Base-by-base conservation (phyloP, 345 rosid genomes). In the Mangifera indica region DNA sequence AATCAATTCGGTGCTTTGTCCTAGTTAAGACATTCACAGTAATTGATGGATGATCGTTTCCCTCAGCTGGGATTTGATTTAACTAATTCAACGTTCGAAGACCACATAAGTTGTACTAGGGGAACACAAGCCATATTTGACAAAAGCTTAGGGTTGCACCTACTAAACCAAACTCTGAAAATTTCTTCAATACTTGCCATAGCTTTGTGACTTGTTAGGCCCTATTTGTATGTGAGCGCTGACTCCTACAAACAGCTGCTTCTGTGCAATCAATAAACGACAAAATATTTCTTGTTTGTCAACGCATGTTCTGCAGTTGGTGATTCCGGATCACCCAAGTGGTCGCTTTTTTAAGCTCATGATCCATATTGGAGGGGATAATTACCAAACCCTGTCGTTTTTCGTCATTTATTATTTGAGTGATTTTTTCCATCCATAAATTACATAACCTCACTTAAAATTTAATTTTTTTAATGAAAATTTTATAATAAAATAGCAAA, bases 291-390 rank as follows among this genome's bases (percentile, higher is more conserved):
- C n/a, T 17, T 29, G 26, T 42, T 25, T 44, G 45, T 69, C 56
- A 69, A 69, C 17, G 55, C 58, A 24, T 22, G 63, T 69, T 26
- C 15, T 45, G 45, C 63, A 13, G 5, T 57, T 48, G 42, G 59
- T 66, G 70, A 56, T 49, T 60, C 7, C 18, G 29, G 29, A 48
- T 34, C 34, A 60, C 51, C 69, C 53, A n/a, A 54, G 26, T 25
- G 69, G 37, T 56, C 26, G 9, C 62, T n/a, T 55, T 62, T 42
- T 45, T 32, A 14, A 15, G 22, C 71, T 74, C 67, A 24, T 24
- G 67, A 60, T 58, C 72, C 67, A 60, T 8, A 15, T 14, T 18
- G n/a, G 66, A 5, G 29, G 25, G 40, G 44, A 44, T 42, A 17
- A n/a, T 18, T 45, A 69, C 63, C 55, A 24, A 69, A 69, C 64